Evolutionary conservation across 257 asterid genomes (phyloP).

Genomic region (Lantana camara): DNA sequence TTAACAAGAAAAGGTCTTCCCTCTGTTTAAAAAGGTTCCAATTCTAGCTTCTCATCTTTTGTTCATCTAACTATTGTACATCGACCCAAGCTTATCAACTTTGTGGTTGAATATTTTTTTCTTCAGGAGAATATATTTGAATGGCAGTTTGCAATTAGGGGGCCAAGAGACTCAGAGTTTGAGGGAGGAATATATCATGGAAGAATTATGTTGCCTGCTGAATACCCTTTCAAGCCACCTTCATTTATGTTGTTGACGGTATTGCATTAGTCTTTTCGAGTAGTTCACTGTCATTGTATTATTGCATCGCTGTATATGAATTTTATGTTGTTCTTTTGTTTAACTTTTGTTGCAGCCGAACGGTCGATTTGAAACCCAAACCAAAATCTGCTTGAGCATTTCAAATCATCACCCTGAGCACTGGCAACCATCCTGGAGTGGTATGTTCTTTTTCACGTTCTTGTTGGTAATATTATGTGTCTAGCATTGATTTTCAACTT

Average conservation of each 20-base stretch:
- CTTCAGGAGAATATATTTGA: constrained; percentile 81
- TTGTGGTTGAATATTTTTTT: not conserved
- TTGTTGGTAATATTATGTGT: not conserved
- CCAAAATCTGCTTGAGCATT: constrained; percentile 96
- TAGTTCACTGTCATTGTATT: constrained; percentile 18
- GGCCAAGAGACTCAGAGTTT: constrained; percentile 77
- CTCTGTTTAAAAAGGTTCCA: not conserved
- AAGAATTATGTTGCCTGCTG: constrained; percentile 84
- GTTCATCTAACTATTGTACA: not conserved
- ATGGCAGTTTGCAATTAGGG: constrained; percentile 91
- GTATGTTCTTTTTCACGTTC: constrained; percentile 38
- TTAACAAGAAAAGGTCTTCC: not conserved
- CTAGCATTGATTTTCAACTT: not conserved
- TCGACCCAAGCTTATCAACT: not conserved
- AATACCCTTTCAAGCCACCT: constrained; percentile 91
- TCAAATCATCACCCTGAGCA: constrained; percentile 98
- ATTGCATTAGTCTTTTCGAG: constrained; percentile 12
- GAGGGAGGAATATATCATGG: constrained; percentile 96
- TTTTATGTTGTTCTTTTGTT: constrained; percentile 1
- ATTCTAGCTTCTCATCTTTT: not conserved
- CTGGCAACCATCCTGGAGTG: constrained; percentile 99
- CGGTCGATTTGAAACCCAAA: constrained; percentile 95
- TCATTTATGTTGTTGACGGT: constrained; percentile 87
- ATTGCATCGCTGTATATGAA: not conserved
- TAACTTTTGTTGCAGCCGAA: constrained; percentile 61